These are phyloP conservation scores for Beauveria sp. DNA, from an alignment of 2,329 filamentous ascomycete species.

Conservation along the genomic window DNA sequence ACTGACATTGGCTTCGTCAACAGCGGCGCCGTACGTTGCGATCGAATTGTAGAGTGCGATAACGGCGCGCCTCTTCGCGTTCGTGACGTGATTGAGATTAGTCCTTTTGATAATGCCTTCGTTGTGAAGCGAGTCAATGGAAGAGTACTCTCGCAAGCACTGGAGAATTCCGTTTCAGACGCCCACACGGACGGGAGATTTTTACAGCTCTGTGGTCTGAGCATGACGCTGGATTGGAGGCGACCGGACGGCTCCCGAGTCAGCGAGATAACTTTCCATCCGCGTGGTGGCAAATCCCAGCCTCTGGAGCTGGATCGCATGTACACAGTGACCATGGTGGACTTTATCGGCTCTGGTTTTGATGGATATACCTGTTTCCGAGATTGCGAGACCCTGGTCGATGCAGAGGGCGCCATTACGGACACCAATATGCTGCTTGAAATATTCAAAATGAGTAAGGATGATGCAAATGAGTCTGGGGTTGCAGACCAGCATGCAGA, in stretches of 20 bases:
- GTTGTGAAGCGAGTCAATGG: constrained; percentile 18
- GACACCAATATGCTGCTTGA: constrained; percentile 18
- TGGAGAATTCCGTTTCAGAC: constrained; percentile 21
- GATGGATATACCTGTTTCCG: constrained; percentile 19
- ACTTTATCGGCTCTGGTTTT: constrained; percentile 19
- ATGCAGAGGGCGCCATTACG: constrained; percentile 18
- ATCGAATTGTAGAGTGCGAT: constrained; percentile 14
- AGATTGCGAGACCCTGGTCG: constrained; percentile 15
- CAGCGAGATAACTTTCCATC: background rate
- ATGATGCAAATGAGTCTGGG: background rate
- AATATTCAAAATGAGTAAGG: background rate
- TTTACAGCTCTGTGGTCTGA: constrained; percentile 18
- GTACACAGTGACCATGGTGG: constrained; percentile 13
- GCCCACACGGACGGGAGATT: constrained; percentile 21
- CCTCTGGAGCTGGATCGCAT: background rate
- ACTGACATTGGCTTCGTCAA: constrained; percentile 20
- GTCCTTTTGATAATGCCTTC: constrained; percentile 19
- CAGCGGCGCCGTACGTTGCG: constrained; percentile 19
- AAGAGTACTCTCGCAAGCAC: constrained; percentile 11
- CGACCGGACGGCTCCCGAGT: constrained; percentile 9
- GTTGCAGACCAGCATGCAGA: background rate
- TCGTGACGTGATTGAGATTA: constrained; percentile 19
- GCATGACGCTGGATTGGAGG: constrained; percentile 15
- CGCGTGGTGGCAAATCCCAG: background rate
- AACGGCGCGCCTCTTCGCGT: constrained; percentile 12